Evolutionary conservation across 2,329 filamentous ascomycete genomes (phyloP), one percentile per base, ranked within the genome.

Genomic region (Stylonectria norvegica): DNA sequence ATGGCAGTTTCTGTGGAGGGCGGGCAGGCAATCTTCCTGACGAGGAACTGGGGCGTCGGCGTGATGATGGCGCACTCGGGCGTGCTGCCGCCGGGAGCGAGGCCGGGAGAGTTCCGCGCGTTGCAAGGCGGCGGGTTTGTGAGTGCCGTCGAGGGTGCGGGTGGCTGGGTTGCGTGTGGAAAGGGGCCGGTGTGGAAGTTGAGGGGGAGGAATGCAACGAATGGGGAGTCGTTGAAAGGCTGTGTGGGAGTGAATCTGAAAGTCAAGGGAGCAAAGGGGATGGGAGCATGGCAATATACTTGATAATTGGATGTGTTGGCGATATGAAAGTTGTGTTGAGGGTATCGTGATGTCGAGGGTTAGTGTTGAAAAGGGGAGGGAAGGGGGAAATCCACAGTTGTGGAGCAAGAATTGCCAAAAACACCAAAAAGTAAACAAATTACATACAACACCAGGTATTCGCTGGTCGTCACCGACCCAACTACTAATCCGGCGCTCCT

Each of bases 61-160:
- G 61, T 61, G 49, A 63, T 60, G 11, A 58, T 60, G 48, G 62
- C 62, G 2, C 62, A 65, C 40, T 62, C 60, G 42, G 59, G 57
- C 3, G 36, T 43, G 34, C 50, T 61, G 16, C 62, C 62, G 1
- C 10, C 41, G 2, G 59, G 60, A 3, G 55, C 58, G 32, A 45
- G 42, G 14, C 27, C 31, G 15, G 53, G 45, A 9, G 58, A 59
- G 4, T 57, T 64, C 16, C 54, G 42, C 2, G 58, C 60, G 11
- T 63, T 59, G 40, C 15, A 44, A 28, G 54, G 53, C 27, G 62
- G 62, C 20, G 62, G 62, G 1, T 57, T 63, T 16, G 49, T 64
- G 18, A 63, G 64, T n/a, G 2, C 8, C 7, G n/a, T 14, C n/a
- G 20, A 18, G 14, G 30, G 32, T 9, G 30, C 30, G 5, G 6